Conservation (phyloP, 2,329 filamentous ascomycete species). For the Scolecobasidium constrictum region DNA sequence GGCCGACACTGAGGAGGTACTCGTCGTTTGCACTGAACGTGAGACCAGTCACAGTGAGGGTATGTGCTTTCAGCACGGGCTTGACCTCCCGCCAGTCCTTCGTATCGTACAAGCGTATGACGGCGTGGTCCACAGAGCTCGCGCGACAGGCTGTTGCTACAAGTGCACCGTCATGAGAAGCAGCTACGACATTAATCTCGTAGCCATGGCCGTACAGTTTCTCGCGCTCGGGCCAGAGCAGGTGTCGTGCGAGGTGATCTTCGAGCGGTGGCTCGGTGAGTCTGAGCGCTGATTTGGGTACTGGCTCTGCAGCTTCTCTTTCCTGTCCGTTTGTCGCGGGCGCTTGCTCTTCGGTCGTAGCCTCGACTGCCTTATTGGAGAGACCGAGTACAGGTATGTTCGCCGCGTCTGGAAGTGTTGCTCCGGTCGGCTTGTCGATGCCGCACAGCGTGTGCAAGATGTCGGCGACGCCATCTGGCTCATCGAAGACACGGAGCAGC, state of each 20-base stretch:
- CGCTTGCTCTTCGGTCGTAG: slow-evolving; percentile 28
- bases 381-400: slow-evolving; percentile 91
- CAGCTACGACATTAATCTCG: slow-evolving; percentile 81
- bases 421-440: slow-evolving; percentile 28
- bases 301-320: slow-evolving; percentile 43
- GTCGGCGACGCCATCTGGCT: slow-evolving; percentile 71
- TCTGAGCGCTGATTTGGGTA: slow-evolving; percentile 52
- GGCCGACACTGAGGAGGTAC: slow-evolving; percentile 74
- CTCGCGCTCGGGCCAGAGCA: slow-evolving; percentile 90
- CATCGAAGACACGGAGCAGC: slow-evolving; percentile 87
- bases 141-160: slow-evolving; percentile 90
- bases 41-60: slow-evolving; percentile 73
- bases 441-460: slow-evolving; percentile 60
- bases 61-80: slow-evolving; percentile 74
- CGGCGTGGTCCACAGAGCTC: slow-evolving; percentile 85
- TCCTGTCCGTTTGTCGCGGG: slow-evolving; percentile 35
- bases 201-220: slow-evolving; percentile 98
- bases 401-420: slow-evolving; percentile 65
- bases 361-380: slow-evolving; percentile 80
- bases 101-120: slow-evolving; percentile 85
- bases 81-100: slow-evolving; percentile 76
- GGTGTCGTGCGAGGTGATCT: slow-evolving; percentile 79
- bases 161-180: slow-evolving; percentile 60
- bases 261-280: slow-evolving; percentile 71
- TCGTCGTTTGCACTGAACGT: slow-evolving; percentile 66